Evolutionary conservation across 805 yeast genomes (phyloP).

Genomic region (Wickerhamiella bombiphila): DNA sequence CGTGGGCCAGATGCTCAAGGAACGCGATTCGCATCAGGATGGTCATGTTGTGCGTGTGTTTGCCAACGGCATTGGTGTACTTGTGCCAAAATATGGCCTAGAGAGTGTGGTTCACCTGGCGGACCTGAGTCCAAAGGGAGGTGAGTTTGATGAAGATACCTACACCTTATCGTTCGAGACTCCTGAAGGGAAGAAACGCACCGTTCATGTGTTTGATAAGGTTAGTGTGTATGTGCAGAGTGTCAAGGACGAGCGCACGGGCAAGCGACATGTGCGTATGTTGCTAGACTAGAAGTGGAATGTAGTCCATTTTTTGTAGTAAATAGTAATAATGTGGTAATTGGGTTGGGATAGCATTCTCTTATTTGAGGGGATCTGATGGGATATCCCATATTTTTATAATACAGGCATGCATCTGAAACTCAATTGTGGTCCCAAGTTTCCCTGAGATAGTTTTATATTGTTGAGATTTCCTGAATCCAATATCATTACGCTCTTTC

Average conservation of each 20-base stretch:
- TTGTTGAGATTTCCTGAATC: too few species aligned
- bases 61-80: constrained; percentile 84
- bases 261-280: constrained; percentile 83
- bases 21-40: constrained; percentile 62
- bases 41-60: constrained; percentile 89
- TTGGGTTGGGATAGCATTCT: too few species aligned
- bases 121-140: constrained; percentile 41
- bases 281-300: constrained; percentile 20
- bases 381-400: too few species aligned
- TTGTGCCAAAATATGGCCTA: constrained; percentile 91
- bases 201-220: constrained; percentile 65
- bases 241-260: constrained; percentile 70
- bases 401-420: too few species aligned
- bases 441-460: too few species aligned
- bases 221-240: constrained; percentile 74
- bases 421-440: too few species aligned
- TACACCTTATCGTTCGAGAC: constrained; percentile 48
- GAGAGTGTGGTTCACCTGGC: constrained; percentile 84
- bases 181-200: constrained; percentile 30
- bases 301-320: too few species aligned
- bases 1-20: constrained; percentile 94
- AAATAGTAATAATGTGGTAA: too few species aligned
- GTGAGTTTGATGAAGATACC: constrained; percentile 60
- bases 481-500: too few species aligned
- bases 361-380: too few species aligned